Percentiles rank a stretch among this genome's conserved stretches.
Conservation (phyloP, 2,329 filamentous ascomycete species). For the Chaetomiaceae sp. region DNA sequence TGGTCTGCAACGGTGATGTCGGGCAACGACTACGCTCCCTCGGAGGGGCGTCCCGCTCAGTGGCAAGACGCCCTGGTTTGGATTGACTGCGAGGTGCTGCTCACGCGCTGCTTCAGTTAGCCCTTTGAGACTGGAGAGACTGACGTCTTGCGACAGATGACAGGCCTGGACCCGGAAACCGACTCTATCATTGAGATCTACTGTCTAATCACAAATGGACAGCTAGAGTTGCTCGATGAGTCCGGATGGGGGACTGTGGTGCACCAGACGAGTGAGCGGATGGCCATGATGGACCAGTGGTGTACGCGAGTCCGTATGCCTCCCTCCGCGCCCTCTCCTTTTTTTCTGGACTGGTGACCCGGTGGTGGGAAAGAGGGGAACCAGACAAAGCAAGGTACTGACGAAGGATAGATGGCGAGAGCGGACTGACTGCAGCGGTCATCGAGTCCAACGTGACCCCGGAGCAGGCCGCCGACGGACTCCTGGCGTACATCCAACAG, state of each 20-base stretch:
- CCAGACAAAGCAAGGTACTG: background rate
- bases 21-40: too few species aligned
- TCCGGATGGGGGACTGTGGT: slow-evolving; percentile 76
- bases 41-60: background rate
- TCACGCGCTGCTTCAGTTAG: slow-evolving; percentile 7
- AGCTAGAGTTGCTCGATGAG: slow-evolving; percentile 70
- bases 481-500: slow-evolving; percentile 73
- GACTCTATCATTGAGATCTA: slow-evolving; percentile 90
- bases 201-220: slow-evolving; percentile 81
- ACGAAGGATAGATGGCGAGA: slow-evolving; percentile 49
- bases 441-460: slow-evolving; percentile 68
- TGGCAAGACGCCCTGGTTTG: slow-evolving; percentile 66
- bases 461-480: slow-evolving; percentile 62
- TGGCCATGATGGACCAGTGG: slow-evolving; percentile 84
- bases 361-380: too few species aligned
- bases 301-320: slow-evolving; percentile 63
- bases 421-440: slow-evolving; percentile 76
- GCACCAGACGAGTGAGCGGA: slow-evolving; percentile 63
- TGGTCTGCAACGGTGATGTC: too few species aligned
- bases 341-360: too few species aligned
- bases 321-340: too few species aligned
- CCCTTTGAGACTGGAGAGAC: too few species aligned
- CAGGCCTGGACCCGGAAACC: slow-evolving; percentile 68
- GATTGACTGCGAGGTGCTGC: slow-evolving; percentile 64
- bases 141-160: slow-evolving; percentile 64